Base-by-base conservation (phyloP, 1,284 basidiomycete species). In the Mrakiaceae sp. region DNA sequence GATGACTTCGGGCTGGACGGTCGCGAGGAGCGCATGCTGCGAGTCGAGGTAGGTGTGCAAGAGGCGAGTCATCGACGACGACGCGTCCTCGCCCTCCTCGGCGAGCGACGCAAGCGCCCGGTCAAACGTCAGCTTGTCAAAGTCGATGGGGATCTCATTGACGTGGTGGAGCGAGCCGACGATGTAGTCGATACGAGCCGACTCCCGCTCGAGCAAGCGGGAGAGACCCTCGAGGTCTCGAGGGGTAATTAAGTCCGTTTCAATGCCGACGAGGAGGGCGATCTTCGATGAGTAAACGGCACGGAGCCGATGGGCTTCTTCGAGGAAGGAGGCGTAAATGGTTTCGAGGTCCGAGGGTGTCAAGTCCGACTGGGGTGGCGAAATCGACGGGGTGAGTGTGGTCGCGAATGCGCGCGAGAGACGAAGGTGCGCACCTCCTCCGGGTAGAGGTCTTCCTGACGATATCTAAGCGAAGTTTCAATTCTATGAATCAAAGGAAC, bases 91-190 rank as follows among this genome's bases (percentile, higher is more conserved):
- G 11, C 52, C 48, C 7, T 42, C 50, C 4, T 62, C 66, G 10
- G 67, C 52, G 68, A 82, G 80, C 68, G 77, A 80, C 11, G 74
- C 72, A 43, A 91, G 72, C 2, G 86, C 83, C 52, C 74, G 77
- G 62, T 83, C 77, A 78, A 84, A 95, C 2, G 86, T 90, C 6
- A 77, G 69, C 55, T 77, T 69, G 78, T 97, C 92, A 72, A 98
- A 96, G 77, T 98, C 95, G 76, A 98, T 97, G 2, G 94, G 91
- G 27, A 91, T 83, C 11, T 80, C 81, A 70, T 86, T 82, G 71
- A 91, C 90, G 72, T 98, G 96, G 74, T 99, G 96, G 6, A 98
- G 80, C 57, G 88, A 91, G 5, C 96, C 95, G 62, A 98, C 90
- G 70, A 98, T 75, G 75, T 93, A 98, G 73, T 98, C 88, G 67